Evolutionary conservation across 2,329 filamentous ascomycete species (phyloP).

Genomic region (Ceratocystis harringtonii): DNA sequence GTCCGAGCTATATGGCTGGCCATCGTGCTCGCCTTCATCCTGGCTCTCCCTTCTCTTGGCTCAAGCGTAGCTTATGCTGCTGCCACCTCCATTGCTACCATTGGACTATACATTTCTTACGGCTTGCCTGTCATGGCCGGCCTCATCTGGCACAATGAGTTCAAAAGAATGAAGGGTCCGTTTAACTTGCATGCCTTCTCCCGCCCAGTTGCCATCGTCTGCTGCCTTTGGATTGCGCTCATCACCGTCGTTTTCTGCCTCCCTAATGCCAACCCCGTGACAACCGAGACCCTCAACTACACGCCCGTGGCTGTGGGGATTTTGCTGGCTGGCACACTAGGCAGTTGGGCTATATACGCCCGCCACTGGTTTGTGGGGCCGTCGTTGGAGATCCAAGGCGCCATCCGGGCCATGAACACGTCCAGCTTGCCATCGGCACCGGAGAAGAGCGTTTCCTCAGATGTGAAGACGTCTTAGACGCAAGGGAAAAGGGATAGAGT

Average conservation of each 20-base stretch:
- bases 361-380: constrained; percentile 41
- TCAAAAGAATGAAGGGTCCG: constrained; percentile 36
- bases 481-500: not conserved
- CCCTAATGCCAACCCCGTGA: constrained; percentile 40
- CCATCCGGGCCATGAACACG: constrained; percentile 34
- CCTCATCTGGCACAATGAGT: constrained; percentile 35
- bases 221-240: constrained; percentile 37
- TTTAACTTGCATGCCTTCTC: constrained; percentile 37
- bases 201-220: constrained; percentile 32
- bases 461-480: not conserved
- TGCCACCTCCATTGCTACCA: constrained; percentile 43
- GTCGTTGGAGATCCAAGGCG: constrained; percentile 36
- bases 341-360: constrained; percentile 38
- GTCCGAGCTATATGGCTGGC: constrained; percentile 42
- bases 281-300: constrained; percentile 43
- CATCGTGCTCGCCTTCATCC: constrained; percentile 37
- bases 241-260: constrained; percentile 44
- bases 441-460: constrained; percentile 21
- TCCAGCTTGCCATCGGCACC: constrained; percentile 31
- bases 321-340: constrained; percentile 33
- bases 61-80: constrained; percentile 41
- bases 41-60: constrained; percentile 40
- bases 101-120: constrained; percentile 44
- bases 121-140: constrained; percentile 42
- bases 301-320: constrained; percentile 45